Conservation (phyloP, 352 stramenopile species). For the Thraustochytrium sp. region DNA sequence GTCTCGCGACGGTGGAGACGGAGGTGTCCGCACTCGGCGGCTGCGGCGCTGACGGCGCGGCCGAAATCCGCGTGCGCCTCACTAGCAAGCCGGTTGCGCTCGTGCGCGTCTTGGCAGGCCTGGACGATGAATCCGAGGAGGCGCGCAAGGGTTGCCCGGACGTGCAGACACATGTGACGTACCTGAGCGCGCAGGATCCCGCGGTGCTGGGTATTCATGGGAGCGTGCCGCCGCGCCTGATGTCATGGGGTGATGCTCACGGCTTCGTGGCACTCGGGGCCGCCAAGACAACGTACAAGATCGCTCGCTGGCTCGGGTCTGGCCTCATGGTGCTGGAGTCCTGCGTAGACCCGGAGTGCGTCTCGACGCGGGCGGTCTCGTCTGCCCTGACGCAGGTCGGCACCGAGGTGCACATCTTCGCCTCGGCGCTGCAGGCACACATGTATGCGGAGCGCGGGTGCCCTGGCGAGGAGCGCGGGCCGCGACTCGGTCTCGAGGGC, state of each 20-base stretch:
- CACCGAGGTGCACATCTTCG: background rate
- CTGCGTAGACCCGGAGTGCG: background rate
- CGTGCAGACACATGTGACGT: background rate
- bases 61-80: background rate
- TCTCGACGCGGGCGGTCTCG: background rate
- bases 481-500: background rate
- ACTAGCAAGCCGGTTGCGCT: background rate
- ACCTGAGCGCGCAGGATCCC: background rate
- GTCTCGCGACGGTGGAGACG: too few species aligned
- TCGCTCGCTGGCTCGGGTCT: background rate
- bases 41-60: background rate
- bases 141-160: background rate
- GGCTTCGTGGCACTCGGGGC: background rate
- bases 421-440: background rate
- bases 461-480: background rate
- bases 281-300: background rate
- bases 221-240: background rate
- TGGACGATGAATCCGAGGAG: background rate
- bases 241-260: background rate
- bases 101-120: background rate
- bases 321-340: background rate
- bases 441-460: slow-evolving; percentile 1
- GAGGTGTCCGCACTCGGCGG: background rate
- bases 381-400: background rate
- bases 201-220: background rate